phyloP scores from a whole-genome alignment of 306 rosid genomes.

The Acacia melanoxylon region DNA sequence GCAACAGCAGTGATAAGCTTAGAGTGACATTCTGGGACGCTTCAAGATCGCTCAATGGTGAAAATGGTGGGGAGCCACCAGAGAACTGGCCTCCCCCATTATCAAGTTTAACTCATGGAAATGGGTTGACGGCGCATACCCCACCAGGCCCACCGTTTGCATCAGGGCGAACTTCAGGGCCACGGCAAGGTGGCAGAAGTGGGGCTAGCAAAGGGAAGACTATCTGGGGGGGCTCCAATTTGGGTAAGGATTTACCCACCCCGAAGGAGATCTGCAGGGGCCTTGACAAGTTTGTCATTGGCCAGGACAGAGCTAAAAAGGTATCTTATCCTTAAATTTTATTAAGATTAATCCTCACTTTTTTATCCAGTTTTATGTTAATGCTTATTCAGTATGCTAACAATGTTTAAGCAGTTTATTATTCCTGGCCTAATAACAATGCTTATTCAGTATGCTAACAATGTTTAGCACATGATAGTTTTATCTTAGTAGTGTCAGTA shows the following conservation, averaged over 20 bases:
- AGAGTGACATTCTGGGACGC: conserved; percentile 45
- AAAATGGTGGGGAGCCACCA: conserved; percentile 49
- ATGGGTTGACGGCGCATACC: conserved; percentile 57
- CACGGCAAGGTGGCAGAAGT: conserved; percentile 31
- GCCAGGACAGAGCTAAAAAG: conserved; percentile 81
- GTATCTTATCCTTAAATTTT: conserved; percentile 22
- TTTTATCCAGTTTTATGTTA: not conserved
- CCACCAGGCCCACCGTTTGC: conserved; percentile 80
- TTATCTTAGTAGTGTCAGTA: conserved; percentile 1
- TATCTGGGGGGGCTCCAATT: conserved; percentile 78
- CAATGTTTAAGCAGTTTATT: not conserved
- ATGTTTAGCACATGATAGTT: not conserved
- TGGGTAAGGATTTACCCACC: conserved; percentile 82
- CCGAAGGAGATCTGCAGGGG: conserved; percentile 80
- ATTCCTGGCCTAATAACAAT: not conserved
- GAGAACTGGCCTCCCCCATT: conserved; percentile 53
- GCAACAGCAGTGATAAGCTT: conserved; percentile 14
- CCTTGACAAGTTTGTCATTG: conserved; percentile 81
- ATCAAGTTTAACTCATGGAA: conserved; percentile 30
- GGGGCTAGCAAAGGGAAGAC: conserved; percentile 40
- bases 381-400: not conserved
- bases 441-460: not conserved
- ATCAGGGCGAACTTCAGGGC: conserved; percentile 56
- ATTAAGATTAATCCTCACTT: not conserved
- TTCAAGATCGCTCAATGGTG: conserved; percentile 33